These are phyloP conservation scores for Evernia prunastri DNA, from an alignment of 495 filamentous ascomycete species.

Conservation along the genomic window DNA sequence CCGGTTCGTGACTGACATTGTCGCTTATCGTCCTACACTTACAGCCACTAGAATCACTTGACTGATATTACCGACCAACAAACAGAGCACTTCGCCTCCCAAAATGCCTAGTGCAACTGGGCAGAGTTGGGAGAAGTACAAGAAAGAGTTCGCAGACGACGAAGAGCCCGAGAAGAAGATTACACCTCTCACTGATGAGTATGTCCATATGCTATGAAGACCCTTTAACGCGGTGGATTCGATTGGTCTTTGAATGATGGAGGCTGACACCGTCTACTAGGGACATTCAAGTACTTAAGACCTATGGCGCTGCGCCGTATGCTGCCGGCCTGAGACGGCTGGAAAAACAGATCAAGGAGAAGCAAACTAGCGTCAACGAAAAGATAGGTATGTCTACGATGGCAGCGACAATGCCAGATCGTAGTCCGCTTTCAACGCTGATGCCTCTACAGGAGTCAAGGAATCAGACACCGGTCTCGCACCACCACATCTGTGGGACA, in stretches of 20 bases:
- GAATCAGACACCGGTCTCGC: constrained; percentile 98
- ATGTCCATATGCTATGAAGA: constrained; percentile 36
- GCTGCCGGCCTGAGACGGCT: constrained; percentile 86
- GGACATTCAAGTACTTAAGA: constrained; percentile 98
- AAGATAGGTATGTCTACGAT: constrained; percentile 62
- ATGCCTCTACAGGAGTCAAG: constrained; percentile 48
- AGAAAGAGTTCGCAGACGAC: constrained; percentile 92
- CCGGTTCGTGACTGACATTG: neutral
- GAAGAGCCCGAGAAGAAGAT: constrained; percentile 99
- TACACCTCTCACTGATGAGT: constrained; percentile 92
- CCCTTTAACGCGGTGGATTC: neutral
- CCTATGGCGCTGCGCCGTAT: constrained; percentile 95
- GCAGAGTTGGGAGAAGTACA: constrained; percentile 94
- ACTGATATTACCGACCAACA: constrained; percentile 7
- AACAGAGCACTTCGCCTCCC: neutral
- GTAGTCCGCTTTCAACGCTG: constrained; percentile 8
- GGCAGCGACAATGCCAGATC: neutral
- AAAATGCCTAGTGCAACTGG: constrained; percentile 88
- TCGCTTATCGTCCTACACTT: neutral
- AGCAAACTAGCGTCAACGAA: constrained; percentile 92
- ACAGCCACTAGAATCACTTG: neutral
- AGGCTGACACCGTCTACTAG: constrained; percentile 38
- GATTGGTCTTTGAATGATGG: constrained; percentile 13
- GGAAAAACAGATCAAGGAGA: constrained; percentile 97
- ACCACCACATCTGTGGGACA: constrained; percentile 97